Conservation (phyloP, 2,329 filamentous ascomycete species). For the Venturia aucupariae region DNA sequence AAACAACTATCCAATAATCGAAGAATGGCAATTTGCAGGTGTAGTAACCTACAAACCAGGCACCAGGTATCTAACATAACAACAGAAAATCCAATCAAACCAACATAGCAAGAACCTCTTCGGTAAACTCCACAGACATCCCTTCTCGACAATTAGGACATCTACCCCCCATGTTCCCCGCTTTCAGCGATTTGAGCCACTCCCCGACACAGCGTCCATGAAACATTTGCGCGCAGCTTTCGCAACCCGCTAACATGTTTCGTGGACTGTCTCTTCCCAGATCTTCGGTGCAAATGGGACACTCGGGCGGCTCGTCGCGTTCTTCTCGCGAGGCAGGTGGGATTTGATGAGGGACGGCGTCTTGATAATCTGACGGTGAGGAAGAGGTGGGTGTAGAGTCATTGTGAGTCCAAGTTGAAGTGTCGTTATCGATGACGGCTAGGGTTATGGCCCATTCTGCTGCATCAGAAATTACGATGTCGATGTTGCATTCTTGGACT, state of each 20-base stretch:
- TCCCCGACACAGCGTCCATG: not conserved
- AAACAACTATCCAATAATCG: not conserved
- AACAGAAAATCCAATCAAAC: not conserved
- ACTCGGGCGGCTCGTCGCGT: not conserved
- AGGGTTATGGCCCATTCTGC: slow-evolving; percentile 1
- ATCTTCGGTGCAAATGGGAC: slow-evolving; percentile 2
- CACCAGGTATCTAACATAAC: not conserved
- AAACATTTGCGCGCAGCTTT: slow-evolving; percentile 2
- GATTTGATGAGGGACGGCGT: not conserved
- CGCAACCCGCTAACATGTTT: not conserved
- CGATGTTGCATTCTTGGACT: not conserved
- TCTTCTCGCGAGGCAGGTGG: not conserved
- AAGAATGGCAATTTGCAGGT: not conserved
- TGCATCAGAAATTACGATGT: not conserved
- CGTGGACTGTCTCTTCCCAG: not conserved
- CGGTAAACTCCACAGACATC: not conserved
- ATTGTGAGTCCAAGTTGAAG: not conserved
- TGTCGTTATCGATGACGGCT: slow-evolving; percentile 1
- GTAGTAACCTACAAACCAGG: too few relatives aligned
- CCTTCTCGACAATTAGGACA: not conserved
- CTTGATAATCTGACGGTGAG: not conserved
- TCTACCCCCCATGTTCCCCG: not conserved
- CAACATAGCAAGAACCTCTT: not conserved
- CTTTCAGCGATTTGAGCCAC: not conserved
- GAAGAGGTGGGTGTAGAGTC: not conserved